Base-by-base conservation (phyloP, 768 basidiomycete species). In the Agrocybe praecox region DNA sequence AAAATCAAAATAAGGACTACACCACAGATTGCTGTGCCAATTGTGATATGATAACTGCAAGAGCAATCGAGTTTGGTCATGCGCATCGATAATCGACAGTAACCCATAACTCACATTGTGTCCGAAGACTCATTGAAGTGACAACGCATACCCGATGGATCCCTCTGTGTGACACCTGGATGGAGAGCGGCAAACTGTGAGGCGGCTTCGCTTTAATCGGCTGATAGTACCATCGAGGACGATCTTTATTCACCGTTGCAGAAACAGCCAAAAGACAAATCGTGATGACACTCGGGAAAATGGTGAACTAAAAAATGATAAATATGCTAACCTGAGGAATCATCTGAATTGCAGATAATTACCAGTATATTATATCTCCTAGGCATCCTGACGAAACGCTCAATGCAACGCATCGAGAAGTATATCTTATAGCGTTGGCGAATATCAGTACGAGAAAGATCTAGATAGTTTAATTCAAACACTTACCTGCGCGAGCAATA, bases 141-240 rank as follows among this genome's bases (percentile, higher is more conserved):
- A 21, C 54, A 55, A 10, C 47, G 46, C 22, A 55, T 55, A 7
- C 54, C 54, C 10, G 54, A 55, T 1, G 15, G 15, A 21, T 55
- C 47, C 11, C 54, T 36, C 10, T 48, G 21, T 6, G 43, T 42
- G 21, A 18, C 36, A 8, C 32, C 15, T 19, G 46, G 10, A 21
- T 55, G 23, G 2, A 4, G 14, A n/a, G 22, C 47, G 24, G 21
- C 54, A 9, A 43, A 12, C 54, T 49, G n/a, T n/a, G n/a, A n/a
- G n/a, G n/a, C n/a, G n/a, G 2, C 7, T 34, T 24, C 1, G 7
- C 10, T 33, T n/a, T n/a, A n/a, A n/a, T n/a, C n/a, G 5, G 10
- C 6, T 51, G 40, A 3, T 8, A 3, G 19, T 18, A 9, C 6
- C 17, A n/a, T n/a, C n/a, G n/a, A 40, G n/a, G 11, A 9, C n/a